Evolutionary conservation across 1,139 yeast genomes (phyloP).

Genomic region (Suhomyces panamericanus): DNA sequence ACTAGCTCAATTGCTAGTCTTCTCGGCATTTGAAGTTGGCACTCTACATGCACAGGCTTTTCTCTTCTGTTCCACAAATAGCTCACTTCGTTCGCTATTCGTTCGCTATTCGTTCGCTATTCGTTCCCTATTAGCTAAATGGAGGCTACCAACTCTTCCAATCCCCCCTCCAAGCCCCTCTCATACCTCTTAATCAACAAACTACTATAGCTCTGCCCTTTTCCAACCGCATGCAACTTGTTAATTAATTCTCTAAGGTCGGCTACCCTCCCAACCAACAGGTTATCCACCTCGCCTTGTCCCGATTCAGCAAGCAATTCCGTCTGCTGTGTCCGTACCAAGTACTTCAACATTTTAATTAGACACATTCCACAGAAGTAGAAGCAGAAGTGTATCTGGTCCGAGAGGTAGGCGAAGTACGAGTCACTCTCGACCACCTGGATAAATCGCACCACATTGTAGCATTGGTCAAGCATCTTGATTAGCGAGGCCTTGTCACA

Average conservation of each 20-base stretch:
- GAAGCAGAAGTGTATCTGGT: constrained; percentile 63
- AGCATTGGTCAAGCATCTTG: constrained; percentile 36
- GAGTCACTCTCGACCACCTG: constrained; percentile 52
- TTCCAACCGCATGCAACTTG: constrained; percentile 34
- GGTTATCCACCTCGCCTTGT: neutral
- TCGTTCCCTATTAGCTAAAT: neutral
- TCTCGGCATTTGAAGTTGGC: too few relatives aligned
- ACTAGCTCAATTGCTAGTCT: too few relatives aligned
- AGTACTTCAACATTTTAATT: constrained; percentile 26
- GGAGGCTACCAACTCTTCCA: neutral
- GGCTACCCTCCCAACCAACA: neutral
- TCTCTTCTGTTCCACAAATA: too few relatives aligned
- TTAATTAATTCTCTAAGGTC: constrained; percentile 21
- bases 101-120: neutral
- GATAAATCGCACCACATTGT: constrained; percentile 43
- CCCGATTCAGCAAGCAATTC: constrained; percentile 4
- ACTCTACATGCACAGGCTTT: too few relatives aligned
- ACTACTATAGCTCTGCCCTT: constrained; percentile 27
- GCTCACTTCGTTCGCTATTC: neutral
- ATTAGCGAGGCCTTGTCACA: constrained; percentile 24
- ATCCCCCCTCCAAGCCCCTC: constrained; percentile 19
- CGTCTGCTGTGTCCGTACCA: constrained; percentile 9
- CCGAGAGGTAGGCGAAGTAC: constrained; percentile 68
- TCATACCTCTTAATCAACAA: constrained; percentile 36
- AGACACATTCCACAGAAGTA: constrained; percentile 52